Evolutionary conservation across 2,329 filamentous ascomycete genomes (phyloP).

Genomic region (Alternaria gaisen): DNA sequence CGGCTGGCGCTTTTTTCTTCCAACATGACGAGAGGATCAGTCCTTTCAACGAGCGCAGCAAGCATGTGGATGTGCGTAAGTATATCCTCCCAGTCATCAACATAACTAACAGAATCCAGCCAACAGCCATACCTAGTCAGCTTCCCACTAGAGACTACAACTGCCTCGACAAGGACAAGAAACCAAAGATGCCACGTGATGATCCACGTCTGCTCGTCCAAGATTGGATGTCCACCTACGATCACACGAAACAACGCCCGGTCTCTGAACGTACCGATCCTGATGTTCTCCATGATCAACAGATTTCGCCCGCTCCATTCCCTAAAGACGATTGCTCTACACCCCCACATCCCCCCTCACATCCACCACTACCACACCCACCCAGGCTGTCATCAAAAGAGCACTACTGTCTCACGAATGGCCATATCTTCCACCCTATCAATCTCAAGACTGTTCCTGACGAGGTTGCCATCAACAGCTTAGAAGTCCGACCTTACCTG

Average conservation of each 20-base stretch:
- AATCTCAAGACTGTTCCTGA: conserved; percentile 28
- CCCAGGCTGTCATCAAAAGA: conserved; percentile 17
- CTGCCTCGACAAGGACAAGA: conserved; percentile 13
- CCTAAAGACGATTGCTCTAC: conserved; percentile 22
- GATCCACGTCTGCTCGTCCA: conserved; percentile 23
- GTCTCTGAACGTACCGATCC: conserved; percentile 27
- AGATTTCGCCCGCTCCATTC: conserved; percentile 30
- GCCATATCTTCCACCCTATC: conserved; percentile 33
- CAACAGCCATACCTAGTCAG: neutral
- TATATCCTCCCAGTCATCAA: neutral
- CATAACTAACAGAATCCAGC: conserved; percentile 6
- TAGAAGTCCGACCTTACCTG: conserved; percentile 29
- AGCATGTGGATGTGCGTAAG: conserved; percentile 11
- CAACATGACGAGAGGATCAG: conserved; percentile 8
- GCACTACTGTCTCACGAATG: conserved; percentile 31
- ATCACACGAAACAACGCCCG: conserved; percentile 26
- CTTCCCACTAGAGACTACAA: conserved; percentile 3
- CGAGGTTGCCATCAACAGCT: conserved; percentile 22
- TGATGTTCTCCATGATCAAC: conserved; percentile 31
- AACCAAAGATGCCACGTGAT: conserved; percentile 19
- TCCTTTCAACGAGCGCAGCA: conserved; percentile 7
- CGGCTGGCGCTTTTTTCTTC: neutral
- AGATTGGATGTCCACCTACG: conserved; percentile 30
- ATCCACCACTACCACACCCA: conserved; percentile 7
- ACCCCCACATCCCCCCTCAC: neutral